Evolutionary conservation across 306 rosid species (phyloP), one percentile per base, ranked within the genome.

Genomic region (Acacia melanoxylon): DNA sequence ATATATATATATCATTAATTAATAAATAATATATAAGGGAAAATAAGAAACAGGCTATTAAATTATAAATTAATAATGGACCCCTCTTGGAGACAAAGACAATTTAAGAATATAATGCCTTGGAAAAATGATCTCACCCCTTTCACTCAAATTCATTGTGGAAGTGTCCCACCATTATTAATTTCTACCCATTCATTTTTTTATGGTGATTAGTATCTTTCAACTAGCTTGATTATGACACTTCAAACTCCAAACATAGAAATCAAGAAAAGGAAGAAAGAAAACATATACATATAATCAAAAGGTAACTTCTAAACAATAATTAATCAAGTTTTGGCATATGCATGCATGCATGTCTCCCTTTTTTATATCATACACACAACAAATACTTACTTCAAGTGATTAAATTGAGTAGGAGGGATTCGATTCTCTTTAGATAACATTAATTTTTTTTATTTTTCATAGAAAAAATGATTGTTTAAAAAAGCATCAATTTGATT

Each of bases 31-130:
- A 58, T 22, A 58, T 22, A 58, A 1, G 31, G 62, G 4, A 3
- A 56, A n/a, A 20, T 3, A 13, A 13, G 16, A 58, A 56, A 58
- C 65, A 22, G 65, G 0, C 17, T 25, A 24, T 25, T 61, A 12
- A 61, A 61, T 61, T 61, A 61, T 61, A 11, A 61, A 61, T 25
- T 11, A 24, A 25, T 22, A 15, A 12, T 71, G 76, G 76, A 45
- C 76, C 76, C 87, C 86, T 79, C 68, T 65, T 76, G 58, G 85
- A 87, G 91, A 90, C 89, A 85, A 33, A 88, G 90, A 88, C 94
- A 90, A 83, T 74, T 85, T 86, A 83, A 83, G 85, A 86, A 82
- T 87, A 86, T 80, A 76, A 79, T 81, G 74, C 68, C 65, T 79
- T 80, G 74, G 41, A 37, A 83, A 68, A 78, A 80, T 42, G 49